Percentiles rank a stretch among this genome's conserved stretches.
Evolutionary conservation across 257 asterid genomes (phyloP).

Genomic region (Apocynum venetum): DNA sequence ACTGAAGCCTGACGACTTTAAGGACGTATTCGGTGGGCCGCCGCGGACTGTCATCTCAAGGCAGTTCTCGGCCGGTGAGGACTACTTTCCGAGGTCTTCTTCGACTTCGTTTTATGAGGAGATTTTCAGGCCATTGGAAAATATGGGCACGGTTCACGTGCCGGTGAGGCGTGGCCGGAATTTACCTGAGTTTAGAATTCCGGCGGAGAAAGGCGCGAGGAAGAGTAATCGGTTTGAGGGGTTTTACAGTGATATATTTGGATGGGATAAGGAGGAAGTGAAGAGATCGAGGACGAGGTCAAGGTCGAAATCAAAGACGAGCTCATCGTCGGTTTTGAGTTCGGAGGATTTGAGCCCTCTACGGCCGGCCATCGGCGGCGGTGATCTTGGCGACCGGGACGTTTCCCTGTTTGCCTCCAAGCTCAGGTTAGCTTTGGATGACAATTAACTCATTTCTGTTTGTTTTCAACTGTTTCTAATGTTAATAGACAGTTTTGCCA

Average conservation of each 20-base stretch:
- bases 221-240: conserved; percentile 38
- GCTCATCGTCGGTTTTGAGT: conserved; percentile 66
- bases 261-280: conserved; percentile 47
- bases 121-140: conserved; percentile 42
- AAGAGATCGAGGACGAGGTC: conserved; percentile 61
- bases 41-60: conserved; percentile 56
- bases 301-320: conserved; percentile 38
- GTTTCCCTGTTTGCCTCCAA: conserved; percentile 51
- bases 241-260: conserved; percentile 61
- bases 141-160: conserved; percentile 13
- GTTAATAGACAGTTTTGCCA: not conserved
- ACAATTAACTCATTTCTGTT: not conserved
- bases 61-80: conserved; percentile 26
- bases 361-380: conserved; percentile 37
- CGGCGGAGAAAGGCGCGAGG: conserved; percentile 23
- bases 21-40: conserved; percentile 85
- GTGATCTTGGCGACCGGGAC: conserved; percentile 31
- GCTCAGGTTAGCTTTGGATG: conserved; percentile 44
- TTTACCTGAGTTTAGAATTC: conserved; percentile 68
- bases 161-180: conserved; percentile 36
- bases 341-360: conserved; percentile 80
- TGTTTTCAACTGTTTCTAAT: not conserved
- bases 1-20: conserved; percentile 49
- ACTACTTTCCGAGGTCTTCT: conserved; percentile 28
- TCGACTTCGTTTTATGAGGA: conserved; percentile 42